Evolutionary conservation across 345 rosid species (phyloP).

Genomic region (Populus ilicifolia): DNA sequence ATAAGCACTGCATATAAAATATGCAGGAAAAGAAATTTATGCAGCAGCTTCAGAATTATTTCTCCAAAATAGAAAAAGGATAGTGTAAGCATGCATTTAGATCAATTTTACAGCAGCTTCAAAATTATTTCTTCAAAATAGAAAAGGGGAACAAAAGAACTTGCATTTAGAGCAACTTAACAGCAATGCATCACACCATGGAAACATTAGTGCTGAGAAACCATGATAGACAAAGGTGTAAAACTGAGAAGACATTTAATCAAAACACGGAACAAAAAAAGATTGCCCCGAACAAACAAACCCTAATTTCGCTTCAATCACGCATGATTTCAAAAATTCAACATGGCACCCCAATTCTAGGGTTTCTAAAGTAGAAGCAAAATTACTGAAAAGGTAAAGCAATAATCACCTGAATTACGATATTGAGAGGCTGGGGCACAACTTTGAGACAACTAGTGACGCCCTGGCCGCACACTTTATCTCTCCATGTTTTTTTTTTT

Average conservation of each 20-base stretch:
- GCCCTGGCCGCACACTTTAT: constrained; percentile 1
- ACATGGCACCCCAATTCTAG: constrained; percentile 15
- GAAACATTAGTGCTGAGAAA: not conserved
- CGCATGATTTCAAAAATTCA: not conserved
- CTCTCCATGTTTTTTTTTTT: constrained; percentile 20
- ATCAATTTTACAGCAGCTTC: not conserved
- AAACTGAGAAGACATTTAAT: not conserved
- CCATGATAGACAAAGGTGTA: not conserved
- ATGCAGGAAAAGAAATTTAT: not conserved
- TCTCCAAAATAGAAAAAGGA: too few relatives aligned
- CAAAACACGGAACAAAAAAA: constrained; percentile 7
- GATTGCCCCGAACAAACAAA: constrained; percentile 13
- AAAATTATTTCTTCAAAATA: not conserved
- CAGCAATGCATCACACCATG: not conserved
- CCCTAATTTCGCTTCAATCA: constrained; percentile 6
- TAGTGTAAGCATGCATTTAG: not conserved
- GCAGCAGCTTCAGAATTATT: too few relatives aligned
- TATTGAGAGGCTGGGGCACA: constrained; percentile 15
- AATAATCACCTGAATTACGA: constrained; percentile 24
- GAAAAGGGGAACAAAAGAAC: not conserved
- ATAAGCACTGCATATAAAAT: not conserved
- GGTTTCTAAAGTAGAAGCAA: constrained; percentile 6
- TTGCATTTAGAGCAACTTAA: not conserved
- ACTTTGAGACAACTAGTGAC: not conserved
- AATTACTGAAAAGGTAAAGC: not conserved